These are phyloP conservation scores for Herpetospermum pedunculosum DNA, from an alignment of 306 rosid genomes.

Conservation along the genomic window DNA sequence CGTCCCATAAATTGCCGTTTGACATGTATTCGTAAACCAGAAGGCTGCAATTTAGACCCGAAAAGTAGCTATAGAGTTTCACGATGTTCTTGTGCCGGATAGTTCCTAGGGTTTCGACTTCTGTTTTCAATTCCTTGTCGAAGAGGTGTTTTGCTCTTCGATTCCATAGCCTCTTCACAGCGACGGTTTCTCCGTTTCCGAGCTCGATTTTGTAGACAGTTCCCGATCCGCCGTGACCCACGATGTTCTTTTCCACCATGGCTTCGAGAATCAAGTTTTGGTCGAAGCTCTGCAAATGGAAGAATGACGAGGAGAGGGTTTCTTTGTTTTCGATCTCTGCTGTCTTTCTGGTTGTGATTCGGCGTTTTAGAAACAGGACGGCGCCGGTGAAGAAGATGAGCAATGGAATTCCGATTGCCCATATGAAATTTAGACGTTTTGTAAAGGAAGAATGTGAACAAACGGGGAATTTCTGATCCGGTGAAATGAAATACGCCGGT, in stretches of 20 bases:
- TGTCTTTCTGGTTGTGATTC: conserved; percentile 33
- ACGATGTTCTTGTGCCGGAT: conserved; percentile 90
- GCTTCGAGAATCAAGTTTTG: conserved; percentile 49
- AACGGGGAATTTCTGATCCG: conserved; percentile 38
- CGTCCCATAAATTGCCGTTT: conserved; percentile 92
- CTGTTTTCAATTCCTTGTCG: conserved; percentile 65
- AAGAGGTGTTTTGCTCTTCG: conserved; percentile 35
- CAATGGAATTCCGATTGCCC: conserved; percentile 57
- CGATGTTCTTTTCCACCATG: conserved; percentile 77
- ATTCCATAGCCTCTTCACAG: conserved; percentile 78
- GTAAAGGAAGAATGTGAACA: conserved; percentile 31
- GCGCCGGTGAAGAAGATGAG: conserved; percentile 49
- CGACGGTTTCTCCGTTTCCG: conserved; percentile 56
- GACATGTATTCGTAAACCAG: conserved; percentile 91
- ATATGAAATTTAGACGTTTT: conserved; percentile 52
- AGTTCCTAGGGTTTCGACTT: conserved; percentile 77
- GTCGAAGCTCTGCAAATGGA: conserved; percentile 57
- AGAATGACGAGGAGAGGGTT: conserved; percentile 45
- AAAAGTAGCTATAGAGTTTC: conserved; percentile 64
- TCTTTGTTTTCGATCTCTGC: conserved; percentile 47
- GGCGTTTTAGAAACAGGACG: conserved; percentile 45
- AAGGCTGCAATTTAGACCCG: conserved; percentile 52
- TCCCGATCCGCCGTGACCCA: conserved; percentile 91
- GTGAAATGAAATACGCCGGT: conserved; percentile 33
- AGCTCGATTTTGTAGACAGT: conserved; percentile 70